phyloP scores from a whole-genome alignment of 2,329 filamentous ascomycete genomes.

The Fusarium buharicum region DNA sequence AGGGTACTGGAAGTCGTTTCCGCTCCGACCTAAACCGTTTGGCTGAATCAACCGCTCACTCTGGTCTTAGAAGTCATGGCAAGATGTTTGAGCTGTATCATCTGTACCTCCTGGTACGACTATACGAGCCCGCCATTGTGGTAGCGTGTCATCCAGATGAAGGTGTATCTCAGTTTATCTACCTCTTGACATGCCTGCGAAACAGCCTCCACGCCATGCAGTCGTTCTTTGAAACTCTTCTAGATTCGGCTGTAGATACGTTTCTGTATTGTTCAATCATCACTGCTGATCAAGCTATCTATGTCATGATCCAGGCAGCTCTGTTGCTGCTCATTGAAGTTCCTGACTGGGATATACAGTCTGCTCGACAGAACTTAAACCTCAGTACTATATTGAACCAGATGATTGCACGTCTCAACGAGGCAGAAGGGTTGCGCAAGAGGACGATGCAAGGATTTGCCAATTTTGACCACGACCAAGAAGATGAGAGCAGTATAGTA shows the following conservation, averaged over 20 bases:
- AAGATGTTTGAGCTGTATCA: slow-evolving; percentile 47
- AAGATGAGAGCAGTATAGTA: slow-evolving; percentile 30
- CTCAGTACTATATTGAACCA: slow-evolving; percentile 27
- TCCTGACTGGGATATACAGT: slow-evolving; percentile 38
- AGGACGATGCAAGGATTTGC: slow-evolving; percentile 21
- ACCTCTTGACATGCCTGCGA: slow-evolving; percentile 49
- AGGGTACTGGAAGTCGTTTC: slow-evolving; percentile 48
- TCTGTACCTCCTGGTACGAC: slow-evolving; percentile 51
- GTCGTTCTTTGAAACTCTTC: slow-evolving; percentile 49
- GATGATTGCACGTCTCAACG: slow-evolving; percentile 18
- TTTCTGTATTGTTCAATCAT: slow-evolving; percentile 33
- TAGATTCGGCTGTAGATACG: slow-evolving; percentile 45
- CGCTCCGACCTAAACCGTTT: slow-evolving; percentile 49
- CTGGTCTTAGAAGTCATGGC: slow-evolving; percentile 11
- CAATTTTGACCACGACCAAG: slow-evolving; percentile 23
- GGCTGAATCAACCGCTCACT: slow-evolving; percentile 44
- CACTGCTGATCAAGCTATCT: slow-evolving; percentile 37
- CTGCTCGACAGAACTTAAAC: slow-evolving; percentile 35
- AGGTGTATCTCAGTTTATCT: slow-evolving; percentile 41
- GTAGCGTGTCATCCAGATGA: slow-evolving; percentile 44
- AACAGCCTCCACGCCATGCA: slow-evolving; percentile 51
- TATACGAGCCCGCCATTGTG: slow-evolving; percentile 54
- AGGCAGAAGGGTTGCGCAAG: slow-evolving; percentile 18
- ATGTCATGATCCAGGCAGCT: slow-evolving; percentile 39
- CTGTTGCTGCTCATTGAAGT: slow-evolving; percentile 40